Percentiles rank a stretch among this genome's conserved stretches.
Evolutionary conservation across 345 rosid genomes (phyloP).

Genomic region (Rhizophora mangle): DNA sequence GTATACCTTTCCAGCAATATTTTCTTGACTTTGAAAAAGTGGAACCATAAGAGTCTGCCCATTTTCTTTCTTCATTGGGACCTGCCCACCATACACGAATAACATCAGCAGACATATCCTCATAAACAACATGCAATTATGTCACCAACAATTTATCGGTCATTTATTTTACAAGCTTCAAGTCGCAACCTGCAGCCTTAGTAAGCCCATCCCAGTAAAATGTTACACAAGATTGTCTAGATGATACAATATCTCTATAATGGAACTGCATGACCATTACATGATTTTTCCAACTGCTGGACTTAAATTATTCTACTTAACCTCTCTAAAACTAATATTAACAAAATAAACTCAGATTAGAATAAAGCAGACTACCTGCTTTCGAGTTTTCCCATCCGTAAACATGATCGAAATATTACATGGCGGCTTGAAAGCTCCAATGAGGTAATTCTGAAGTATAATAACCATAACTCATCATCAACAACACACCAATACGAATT

Average conservation of each 20-base stretch:
- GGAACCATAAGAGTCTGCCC: constrained; percentile 80
- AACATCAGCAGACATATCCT: background rate
- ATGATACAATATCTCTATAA: no score
- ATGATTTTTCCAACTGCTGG: no score
- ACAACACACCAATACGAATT: background rate
- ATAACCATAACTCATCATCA: background rate
- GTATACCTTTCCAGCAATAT: constrained; percentile 85
- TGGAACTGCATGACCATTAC: no score
- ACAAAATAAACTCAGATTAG: background rate
- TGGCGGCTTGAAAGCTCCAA: constrained; percentile 96
- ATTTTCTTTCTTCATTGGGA: constrained; percentile 89
- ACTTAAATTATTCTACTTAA: no score
- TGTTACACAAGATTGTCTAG: no score
- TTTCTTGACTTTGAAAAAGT: constrained; percentile 94
- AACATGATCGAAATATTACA: constrained; percentile 71
- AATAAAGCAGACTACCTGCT: constrained; percentile 49
- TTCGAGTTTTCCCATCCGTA: constrained; percentile 75
- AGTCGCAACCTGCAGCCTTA: background rate
- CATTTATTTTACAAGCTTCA: background rate
- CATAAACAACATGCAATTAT: background rate
- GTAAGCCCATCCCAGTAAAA: no score
- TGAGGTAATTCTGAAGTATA: constrained; percentile 63
- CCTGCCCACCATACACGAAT: constrained; percentile 34
- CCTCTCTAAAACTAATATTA: background rate
- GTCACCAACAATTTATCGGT: background rate